These are phyloP conservation scores for Penicillium verhagenii DNA, from an alignment of 495 filamentous ascomycete species.

Conservation along the genomic window DNA sequence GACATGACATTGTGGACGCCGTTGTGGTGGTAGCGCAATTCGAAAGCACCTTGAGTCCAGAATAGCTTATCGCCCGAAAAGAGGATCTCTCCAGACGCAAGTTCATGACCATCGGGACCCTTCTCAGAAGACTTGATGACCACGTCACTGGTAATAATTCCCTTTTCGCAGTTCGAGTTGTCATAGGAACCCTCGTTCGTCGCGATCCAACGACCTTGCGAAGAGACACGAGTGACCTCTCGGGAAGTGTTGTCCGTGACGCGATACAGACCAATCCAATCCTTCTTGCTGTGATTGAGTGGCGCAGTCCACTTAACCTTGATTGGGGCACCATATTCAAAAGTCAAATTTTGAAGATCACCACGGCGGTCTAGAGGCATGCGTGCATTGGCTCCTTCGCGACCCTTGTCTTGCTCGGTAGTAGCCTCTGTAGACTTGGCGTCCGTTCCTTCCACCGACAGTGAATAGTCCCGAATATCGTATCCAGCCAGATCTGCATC, in stretches of 20 bases:
- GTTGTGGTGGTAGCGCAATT: constrained; percentile 96
- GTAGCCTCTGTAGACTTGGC: constrained; percentile 53
- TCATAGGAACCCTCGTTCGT: constrained; percentile 75
- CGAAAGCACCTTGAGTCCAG: constrained; percentile 94
- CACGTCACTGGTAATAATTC: constrained; percentile 70
- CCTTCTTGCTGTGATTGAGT: constrained; percentile 83
- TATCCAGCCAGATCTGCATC: constrained; percentile 80
- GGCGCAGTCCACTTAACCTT: constrained; percentile 91
- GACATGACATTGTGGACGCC: constrained; percentile 95
- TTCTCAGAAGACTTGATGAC: constrained; percentile 42
- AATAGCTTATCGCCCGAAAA: constrained; percentile 93
- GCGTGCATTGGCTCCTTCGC: constrained; percentile 51
- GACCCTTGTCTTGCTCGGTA: constrained; percentile 42
- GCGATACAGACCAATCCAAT: constrained; percentile 95
- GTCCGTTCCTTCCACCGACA: constrained; percentile 69
- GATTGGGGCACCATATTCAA: constrained; percentile 90
- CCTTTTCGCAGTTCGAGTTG: constrained; percentile 70
- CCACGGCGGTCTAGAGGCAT: constrained; percentile 51
- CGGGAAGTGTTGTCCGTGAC: constrained; percentile 88
- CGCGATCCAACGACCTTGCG: constrained; percentile 87
- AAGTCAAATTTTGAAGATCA: constrained; percentile 68
- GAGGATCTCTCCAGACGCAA: constrained; percentile 70
- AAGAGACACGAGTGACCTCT: constrained; percentile 77
- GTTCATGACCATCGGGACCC: constrained; percentile 43
- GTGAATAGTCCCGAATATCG: constrained; percentile 76